Evolutionary conservation across 164 flowering plant species (phyloP).

Genomic region (Chloranthus sessilifolius): DNA sequence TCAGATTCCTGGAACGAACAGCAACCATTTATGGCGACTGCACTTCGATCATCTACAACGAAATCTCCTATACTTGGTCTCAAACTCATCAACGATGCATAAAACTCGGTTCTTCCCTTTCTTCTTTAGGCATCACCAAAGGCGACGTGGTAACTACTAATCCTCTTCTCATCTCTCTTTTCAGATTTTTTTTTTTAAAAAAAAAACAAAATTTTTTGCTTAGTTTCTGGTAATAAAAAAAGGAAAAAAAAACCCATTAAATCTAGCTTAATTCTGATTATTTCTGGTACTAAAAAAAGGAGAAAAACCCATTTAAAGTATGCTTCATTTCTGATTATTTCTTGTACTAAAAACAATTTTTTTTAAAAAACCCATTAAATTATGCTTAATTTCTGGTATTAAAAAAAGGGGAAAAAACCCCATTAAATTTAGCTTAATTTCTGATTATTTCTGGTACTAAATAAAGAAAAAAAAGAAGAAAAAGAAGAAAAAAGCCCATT

Average conservation of each 20-base stretch:
- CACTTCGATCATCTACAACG: constrained; percentile 26
- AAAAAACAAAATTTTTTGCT: neutral
- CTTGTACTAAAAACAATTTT: neutral
- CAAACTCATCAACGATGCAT: constrained; percentile 30
- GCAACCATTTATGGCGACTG: constrained; percentile 24
- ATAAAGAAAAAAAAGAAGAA: no score
- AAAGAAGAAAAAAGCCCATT: no score
- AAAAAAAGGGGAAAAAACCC: no score
- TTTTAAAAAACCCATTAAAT: neutral
- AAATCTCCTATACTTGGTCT: constrained; percentile 23
- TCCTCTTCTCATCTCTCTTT: neutral
- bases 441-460: neutral
- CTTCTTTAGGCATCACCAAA: constrained; percentile 17
- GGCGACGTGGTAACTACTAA: constrained; percentile 19
- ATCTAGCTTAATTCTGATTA: no score
- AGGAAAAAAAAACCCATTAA: no score
- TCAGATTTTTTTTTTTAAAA: neutral
- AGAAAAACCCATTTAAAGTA: no score
- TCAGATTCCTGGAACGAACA: constrained; percentile 28
- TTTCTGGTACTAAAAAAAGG: no score
- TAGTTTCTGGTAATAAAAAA: neutral
- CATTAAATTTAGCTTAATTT: neutral
- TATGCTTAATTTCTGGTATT: neutral
- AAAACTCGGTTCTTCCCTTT: constrained; percentile 27
- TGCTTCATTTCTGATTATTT: no score